These are phyloP conservation scores for Ogataea hybrid DNA, from an alignment of 1,139 yeast species.

Conservation along the genomic window DNA sequence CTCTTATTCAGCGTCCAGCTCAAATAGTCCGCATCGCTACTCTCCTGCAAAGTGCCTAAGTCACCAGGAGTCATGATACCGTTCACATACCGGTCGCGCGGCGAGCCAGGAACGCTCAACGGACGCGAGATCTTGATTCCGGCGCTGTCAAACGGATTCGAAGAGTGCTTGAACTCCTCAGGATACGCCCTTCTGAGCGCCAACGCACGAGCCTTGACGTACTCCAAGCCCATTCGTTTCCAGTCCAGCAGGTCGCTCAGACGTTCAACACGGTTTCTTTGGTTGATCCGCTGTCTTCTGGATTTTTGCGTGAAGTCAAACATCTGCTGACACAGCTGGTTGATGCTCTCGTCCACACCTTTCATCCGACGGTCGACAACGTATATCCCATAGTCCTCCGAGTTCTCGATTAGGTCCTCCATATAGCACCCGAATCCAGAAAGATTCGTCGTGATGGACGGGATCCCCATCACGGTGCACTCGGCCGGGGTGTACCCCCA, in stretches of 20 bases:
- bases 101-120: conserved; percentile 94
- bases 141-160: conserved; percentile 55
- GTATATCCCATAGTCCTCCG: conserved; percentile 94
- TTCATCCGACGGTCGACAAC: conserved; percentile 94
- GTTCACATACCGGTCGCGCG: conserved; percentile 53
- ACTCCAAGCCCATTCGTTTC: conserved; percentile 98
- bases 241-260: conserved; percentile 91
- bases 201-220: conserved; percentile 90
- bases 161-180: conserved; percentile 55
- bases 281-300: conserved; percentile 96
- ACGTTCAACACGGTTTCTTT: conserved; percentile 95
- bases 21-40: conserved; percentile 70
- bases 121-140: conserved; percentile 84
- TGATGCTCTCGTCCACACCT: conserved; percentile 90
- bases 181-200: conserved; percentile 95
- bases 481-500: conserved; percentile 99
- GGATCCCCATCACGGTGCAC: conserved; percentile 99
- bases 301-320: conserved; percentile 84
- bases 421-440: conserved; percentile 98
- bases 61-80: conserved; percentile 97
- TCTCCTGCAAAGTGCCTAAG: conserved; percentile 90
- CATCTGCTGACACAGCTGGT: conserved; percentile 88
- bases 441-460: conserved; percentile 94
- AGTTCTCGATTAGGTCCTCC: conserved; percentile 96
- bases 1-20: conserved; percentile 68